Percentiles rank a stretch among this genome's conserved stretches.
phyloP scores from a whole-genome alignment of 2,329 filamentous ascomycete species.

The Hypoxylon rubiginosum region DNA sequence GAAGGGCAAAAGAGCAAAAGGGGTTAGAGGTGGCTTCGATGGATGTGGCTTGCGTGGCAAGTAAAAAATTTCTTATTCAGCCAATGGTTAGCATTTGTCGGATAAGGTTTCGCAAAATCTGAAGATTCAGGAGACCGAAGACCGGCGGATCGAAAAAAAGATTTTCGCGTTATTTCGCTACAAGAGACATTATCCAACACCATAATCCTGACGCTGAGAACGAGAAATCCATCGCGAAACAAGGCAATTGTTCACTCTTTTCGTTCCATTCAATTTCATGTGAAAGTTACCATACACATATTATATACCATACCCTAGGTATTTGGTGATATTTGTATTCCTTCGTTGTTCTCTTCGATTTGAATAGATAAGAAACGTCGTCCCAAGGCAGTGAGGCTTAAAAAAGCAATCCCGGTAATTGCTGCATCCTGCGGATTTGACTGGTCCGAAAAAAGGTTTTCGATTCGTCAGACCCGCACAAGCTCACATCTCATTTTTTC shows the following conservation, averaged over 20 bases:
- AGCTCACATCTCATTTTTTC: constrained; percentile 17
- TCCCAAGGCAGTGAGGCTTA: constrained; percentile 37
- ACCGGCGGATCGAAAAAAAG: constrained; percentile 9
- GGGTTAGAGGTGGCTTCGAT: background rate
- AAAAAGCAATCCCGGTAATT: constrained; percentile 28
- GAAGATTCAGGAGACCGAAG: constrained; percentile 16
- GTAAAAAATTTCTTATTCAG: background rate
- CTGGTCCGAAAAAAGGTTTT: constrained; percentile 29
- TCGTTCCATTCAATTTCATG: constrained; percentile 1
- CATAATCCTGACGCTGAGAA: constrained; percentile 8
- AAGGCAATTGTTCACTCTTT: background rate
- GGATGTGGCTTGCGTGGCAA: background rate
- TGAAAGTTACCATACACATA: background rate
- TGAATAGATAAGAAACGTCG: constrained; percentile 8
- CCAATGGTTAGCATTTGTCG: background rate
- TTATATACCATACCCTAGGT: no score
- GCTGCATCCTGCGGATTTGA: constrained; percentile 18
- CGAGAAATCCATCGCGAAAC: background rate
- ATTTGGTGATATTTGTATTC: background rate
- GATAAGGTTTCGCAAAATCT: constrained; percentile 10
- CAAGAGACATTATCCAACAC: constrained; percentile 2
- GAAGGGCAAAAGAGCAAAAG: background rate
- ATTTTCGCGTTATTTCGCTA: constrained; percentile 25
- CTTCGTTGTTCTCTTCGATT: constrained; percentile 5
- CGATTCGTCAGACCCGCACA: constrained; percentile 27